These are phyloP conservation scores for Stephanodiscus minutulus DNA, from an alignment of 108 stramenopile genomes.

Conservation along the genomic window DNA sequence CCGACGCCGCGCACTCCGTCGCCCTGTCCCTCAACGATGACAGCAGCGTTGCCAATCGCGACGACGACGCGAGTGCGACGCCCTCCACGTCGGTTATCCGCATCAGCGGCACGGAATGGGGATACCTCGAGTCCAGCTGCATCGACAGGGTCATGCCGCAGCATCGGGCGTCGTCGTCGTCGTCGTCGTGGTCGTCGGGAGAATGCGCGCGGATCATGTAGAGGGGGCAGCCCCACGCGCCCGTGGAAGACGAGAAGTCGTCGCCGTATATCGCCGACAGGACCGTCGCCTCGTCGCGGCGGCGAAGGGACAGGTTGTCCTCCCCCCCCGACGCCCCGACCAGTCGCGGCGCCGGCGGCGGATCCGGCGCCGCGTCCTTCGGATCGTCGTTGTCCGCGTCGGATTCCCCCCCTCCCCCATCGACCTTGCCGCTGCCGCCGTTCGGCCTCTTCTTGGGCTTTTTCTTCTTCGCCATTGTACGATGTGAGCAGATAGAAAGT, in stretches of 20 bases:
- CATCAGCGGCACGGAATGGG: constrained; percentile 64
- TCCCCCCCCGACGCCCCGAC: not conserved
- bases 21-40: constrained; percentile 46
- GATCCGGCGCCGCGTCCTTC: not conserved
- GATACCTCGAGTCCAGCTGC: constrained; percentile 66
- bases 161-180: not conserved
- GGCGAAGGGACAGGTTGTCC: constrained; percentile 70
- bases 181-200: constrained; percentile 1
- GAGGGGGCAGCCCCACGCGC: constrained; percentile 55
- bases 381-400: not conserved
- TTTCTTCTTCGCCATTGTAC: constrained; percentile 39
- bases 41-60: constrained; percentile 50
- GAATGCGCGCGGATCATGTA: constrained; percentile 32
- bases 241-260: constrained; percentile 57
- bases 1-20: constrained; percentile 54
- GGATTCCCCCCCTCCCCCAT: too few relatives aligned
- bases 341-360: not conserved
- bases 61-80: constrained; percentile 22
- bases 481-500: too few relatives aligned
- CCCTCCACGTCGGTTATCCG: constrained; percentile 44
- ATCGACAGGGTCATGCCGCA: constrained; percentile 42
- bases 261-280: constrained; percentile 74
- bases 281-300: constrained; percentile 80
- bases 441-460: constrained; percentile 22
- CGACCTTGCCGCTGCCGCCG: constrained; percentile 32